Evolutionary conservation across 306 rosid species (phyloP), one percentile per base, ranked within the genome.

Genomic region (Biancaea sappan): DNA sequence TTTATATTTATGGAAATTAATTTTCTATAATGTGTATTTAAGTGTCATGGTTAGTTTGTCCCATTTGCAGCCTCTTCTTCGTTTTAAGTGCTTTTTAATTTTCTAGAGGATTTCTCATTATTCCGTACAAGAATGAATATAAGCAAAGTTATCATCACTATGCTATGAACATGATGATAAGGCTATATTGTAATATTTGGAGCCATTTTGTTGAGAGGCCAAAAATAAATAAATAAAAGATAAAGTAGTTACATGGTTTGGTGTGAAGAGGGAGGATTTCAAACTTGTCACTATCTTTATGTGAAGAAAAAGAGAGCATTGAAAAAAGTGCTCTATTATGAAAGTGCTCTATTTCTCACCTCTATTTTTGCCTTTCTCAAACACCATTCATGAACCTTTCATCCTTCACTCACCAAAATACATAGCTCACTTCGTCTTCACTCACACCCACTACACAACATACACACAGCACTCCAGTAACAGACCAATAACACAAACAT

Each of bases 231-330:
- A 25, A 15, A 9, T n/a, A n/a, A 34, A 54, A 67, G 67, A 32
- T n/a, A 38, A 69, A 61, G 21, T 65, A 28, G 84, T 78, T 83
- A 14, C 78, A 32, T 59, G 37, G 71, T 72, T 75, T 78, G 80
- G 81, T 71, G 81, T 71, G 83, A 62, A 80, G 64, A 57, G 38
- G 81, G 62, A 72, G 68, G 34, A 71, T 79, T 79, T 79, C 73
- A 65, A 76, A 71, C 81, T 84, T 76, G 77, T 68, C 80, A 38
- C 77, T 74, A 14, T 81, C 38, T 73, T 12, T 66, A 38, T 22
- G 31, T 19, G 38, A 28, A 76, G 22, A 34, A 50, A 47, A n/a
- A n/a, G n/a, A n/a, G n/a, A n/a, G n/a, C n/a, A n/a, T n/a, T n/a
- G n/a, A n/a, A n/a, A n/a, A n/a, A n/a, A n/a, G n/a, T n/a, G n/a